Base-by-base conservation (phyloP, 2,329 filamentous ascomycete species). In the Colletotrichum truncatum region DNA sequence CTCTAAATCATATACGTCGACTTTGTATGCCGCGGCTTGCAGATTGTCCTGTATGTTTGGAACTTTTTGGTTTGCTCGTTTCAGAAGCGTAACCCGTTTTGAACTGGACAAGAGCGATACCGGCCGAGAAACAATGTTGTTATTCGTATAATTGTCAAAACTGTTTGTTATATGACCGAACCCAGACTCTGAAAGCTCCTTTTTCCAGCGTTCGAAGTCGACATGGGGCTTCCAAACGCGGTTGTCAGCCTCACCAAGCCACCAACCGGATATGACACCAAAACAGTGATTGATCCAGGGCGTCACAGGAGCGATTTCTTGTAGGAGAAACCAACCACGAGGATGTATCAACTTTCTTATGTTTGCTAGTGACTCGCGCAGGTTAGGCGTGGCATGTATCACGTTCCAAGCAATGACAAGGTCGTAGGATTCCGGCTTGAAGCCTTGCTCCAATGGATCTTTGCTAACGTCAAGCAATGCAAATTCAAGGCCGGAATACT, bases 371-470 rank as follows among this genome's bases (percentile, higher is more conserved):
- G 58, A 32, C 21, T 41, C 14, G 7, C 11, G 6, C 21, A 67
- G 53, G 14, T 49, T 6, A n/a, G 41, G 38, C 1, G 80, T 82
- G 1, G 79, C 77, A 55, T 82, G 78, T 0, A 84, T 67, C 10
- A 79, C 75, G 32, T 75, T 71, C 4, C 74, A 73, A 1, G 77
- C 78, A 21, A 82, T 67, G 11, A 82, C 52, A 8, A 82, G 11
- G 48, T 83, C 81, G 64, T 76, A 82, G 8, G 49, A 45, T 12
- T 41, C 49, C 21, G 32, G 21, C 11, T 48, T 6, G 16, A 62
- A 62, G 4, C 58, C 58, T 30, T 62, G 79, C 3, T 63, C 60
- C 0, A 65, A 12, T 2, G 72, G 68, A 38, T 76, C 72, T 18
- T 71, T 66, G 26, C 76, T 73, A 21, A 80, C 66, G 58, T 83